Evolutionary conservation across 192 early-diverging fungal genomes (phyloP).

Genomic region (Geranomyces variabilis): DNA sequence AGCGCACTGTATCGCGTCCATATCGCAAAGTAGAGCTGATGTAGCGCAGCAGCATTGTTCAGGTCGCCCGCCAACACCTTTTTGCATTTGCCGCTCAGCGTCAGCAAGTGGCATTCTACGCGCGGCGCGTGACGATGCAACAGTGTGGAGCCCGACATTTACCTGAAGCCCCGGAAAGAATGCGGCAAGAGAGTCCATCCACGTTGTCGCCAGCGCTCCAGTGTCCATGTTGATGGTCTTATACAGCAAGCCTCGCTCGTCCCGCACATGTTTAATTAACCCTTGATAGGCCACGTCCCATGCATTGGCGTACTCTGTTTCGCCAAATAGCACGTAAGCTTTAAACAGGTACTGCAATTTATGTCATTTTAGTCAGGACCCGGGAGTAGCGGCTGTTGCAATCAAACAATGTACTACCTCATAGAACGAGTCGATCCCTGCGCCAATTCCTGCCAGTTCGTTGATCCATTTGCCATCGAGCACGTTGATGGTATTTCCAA

Average conservation of each 20-base stretch:
- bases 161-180: conserved; percentile 94
- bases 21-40: conserved; percentile 82
- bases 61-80: conserved; percentile 82
- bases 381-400: no score
- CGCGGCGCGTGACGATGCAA: not conserved
- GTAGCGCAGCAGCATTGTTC: conserved; percentile 79
- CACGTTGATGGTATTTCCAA: conserved; percentile 85
- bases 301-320: conserved; percentile 70
- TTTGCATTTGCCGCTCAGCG: not conserved
- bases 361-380: not conserved
- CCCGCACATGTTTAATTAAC: conserved; percentile 64
- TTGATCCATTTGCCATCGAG: conserved; percentile 72
- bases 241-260: conserved; percentile 78
- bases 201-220: conserved; percentile 65
- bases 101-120: no score
- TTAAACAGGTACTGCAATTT: conserved; percentile 80
- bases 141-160: no score
- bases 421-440: conserved; percentile 90
- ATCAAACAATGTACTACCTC: conserved; percentile 46
- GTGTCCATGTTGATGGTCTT: conserved; percentile 83
- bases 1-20: conserved; percentile 85
- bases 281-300: conserved; percentile 78
- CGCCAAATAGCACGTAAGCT: conserved; percentile 85
- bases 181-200: conserved; percentile 89
- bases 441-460: conserved; percentile 74